Base-by-base conservation (phyloP, 192 early-diverging fungal genomes). In the Umbelopsis isabellina region DNA sequence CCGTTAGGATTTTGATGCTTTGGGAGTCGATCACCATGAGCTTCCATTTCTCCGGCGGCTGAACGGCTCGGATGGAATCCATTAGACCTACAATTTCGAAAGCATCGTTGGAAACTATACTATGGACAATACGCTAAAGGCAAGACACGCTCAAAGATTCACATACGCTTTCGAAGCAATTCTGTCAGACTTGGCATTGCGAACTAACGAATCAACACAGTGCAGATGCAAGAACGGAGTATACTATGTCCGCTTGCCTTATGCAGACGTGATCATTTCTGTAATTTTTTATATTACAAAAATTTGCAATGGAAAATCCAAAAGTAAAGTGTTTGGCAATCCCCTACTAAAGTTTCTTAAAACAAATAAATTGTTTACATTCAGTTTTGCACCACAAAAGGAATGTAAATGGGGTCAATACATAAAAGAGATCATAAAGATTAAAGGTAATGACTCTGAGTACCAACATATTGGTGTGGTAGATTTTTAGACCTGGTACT, bases 11-110 rank as follows among this genome's bases (percentile, higher is more conserved):
- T 44, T 90, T 87, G 61, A 88, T 73, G 20, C 92, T 85, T 46
- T 87, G 87, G 35, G 84, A 79, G 84, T 95, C 94, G 0, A 94
- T 87, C 12, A 95, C 90, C 4, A 94, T 77, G 68, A 95, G 86
- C 78, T 95, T 95, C 91, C 90, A 95, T 67, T 84, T 80, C 58
- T 84, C 85, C 16, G 89, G 82, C 15, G 91, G 89, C 69, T 93
- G 85, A 22, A 93, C 84, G 0, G 91, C 82, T 75, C 86, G 83
- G 70, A 95, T 90, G 83, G 91, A 91, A 58, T 94, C 92, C 58
- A 91, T 66, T 65, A 88, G 71, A 16, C 84, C 86, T 88, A 79
- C 11, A 37, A 27, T 33, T 41, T 41, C 10, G 27, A 44, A 69
- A 22, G 25, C 13, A 25, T 18, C 22, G 25, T 52, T 25, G 51